Conservation (phyloP, 495 filamentous ascomycete genomes). For the Tuber magnatum region DNA sequence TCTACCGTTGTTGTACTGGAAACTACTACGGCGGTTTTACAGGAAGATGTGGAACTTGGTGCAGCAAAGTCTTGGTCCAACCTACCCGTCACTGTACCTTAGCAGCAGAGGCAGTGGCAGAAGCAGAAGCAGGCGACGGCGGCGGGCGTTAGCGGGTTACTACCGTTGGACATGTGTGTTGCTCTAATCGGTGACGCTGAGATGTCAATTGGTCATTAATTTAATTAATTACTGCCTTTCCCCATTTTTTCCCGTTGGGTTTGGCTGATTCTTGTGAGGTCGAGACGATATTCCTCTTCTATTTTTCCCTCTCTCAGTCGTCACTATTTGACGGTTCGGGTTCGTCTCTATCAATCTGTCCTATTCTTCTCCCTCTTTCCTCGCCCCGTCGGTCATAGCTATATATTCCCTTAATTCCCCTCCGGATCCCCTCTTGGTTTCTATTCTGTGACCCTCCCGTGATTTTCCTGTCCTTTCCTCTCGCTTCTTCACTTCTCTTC, state of each 20-base stretch:
- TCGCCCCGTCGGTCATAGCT: neutral
- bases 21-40: neutral
- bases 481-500: neutral
- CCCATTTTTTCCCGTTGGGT: neutral
- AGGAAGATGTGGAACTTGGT: neutral
- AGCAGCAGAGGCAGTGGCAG: neutral
- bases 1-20: neutral
- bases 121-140: neutral
- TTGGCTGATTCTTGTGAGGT: neutral
- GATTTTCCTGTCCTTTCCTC: neutral
- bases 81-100: neutral
- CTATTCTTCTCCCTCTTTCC: neutral
- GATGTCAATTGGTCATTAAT: neutral
- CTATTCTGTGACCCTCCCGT: neutral
- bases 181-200: neutral
- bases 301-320: neutral
- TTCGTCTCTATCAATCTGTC: constrained; percentile 2
- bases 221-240: neutral
- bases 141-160: constrained; percentile 1
- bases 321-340: constrained; percentile 1
- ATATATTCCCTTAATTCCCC: neutral
- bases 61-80: neutral
- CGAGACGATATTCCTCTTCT: constrained; percentile 2
- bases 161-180: neutral
- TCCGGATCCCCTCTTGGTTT: neutral